Percentiles rank a stretch among this genome's conserved stretches.
phyloP scores from a whole-genome alignment of 2,329 filamentous ascomycete genomes.

The Pseudogymnoascus sp. region DNA sequence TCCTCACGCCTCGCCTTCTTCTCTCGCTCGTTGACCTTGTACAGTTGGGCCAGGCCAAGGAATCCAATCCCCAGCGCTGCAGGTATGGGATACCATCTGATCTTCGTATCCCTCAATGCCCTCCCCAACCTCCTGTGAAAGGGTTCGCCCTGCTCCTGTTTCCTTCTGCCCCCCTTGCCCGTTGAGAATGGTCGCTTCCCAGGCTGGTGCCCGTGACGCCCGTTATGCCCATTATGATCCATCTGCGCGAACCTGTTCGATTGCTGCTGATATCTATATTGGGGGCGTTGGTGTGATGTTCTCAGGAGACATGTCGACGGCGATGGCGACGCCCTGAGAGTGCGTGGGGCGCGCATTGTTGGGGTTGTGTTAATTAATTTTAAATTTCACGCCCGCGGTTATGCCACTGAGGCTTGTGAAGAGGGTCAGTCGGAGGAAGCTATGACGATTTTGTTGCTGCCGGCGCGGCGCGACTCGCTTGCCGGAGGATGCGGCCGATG shows the following conservation, averaged over 20 bases:
- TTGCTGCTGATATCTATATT: neutral
- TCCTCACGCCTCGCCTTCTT: conserved; percentile 33
- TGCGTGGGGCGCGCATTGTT: conserved; percentile 7
- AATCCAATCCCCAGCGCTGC: conserved; percentile 62
- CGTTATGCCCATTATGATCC: neutral
- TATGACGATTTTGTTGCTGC: conserved; percentile 6
- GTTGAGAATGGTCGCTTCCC: conserved; percentile 18
- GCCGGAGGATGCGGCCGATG: conserved; percentile 4
- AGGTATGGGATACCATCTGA: conserved; percentile 68
- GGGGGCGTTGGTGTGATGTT: conserved; percentile 2
- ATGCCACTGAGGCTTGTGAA: conserved; percentile 6
- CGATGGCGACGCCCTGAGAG: neutral
- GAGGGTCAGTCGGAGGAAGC: neutral
- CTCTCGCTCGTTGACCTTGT: conserved; percentile 48
- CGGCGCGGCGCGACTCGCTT: conserved; percentile 4
- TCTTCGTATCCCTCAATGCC: conserved; percentile 55
- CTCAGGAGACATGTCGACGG: neutral
- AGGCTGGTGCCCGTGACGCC: neutral
- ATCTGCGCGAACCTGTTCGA: neutral
- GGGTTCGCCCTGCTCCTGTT: neutral
- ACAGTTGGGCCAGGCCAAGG: conserved; percentile 58
- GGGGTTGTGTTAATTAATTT: neutral
- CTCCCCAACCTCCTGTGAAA: conserved; percentile 50
- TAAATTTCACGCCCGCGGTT: conserved; percentile 4
- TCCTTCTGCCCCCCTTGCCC: conserved; percentile 20